Base-by-base conservation (phyloP, 805 yeast species). In the Hanseniaspora meyeri region DNA sequence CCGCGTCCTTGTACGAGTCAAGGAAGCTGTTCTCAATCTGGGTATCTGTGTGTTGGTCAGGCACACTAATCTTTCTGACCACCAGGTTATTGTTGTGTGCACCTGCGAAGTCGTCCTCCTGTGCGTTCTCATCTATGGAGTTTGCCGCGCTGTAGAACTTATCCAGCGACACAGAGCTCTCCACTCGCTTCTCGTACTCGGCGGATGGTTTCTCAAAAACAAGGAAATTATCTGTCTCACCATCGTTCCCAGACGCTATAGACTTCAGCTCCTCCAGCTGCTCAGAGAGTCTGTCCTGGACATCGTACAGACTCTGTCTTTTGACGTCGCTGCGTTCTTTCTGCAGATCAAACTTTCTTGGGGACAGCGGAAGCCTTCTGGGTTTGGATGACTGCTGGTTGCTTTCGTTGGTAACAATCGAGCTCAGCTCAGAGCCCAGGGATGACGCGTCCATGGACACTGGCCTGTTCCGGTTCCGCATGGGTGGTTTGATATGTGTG, bases 71-170 rank as follows among this genome's bases (percentile, higher is more conserved):
- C 7, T 31, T 46, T 10, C 34, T 46, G 16, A 43, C 19, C 4
- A 19, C 9, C 14, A n/a, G n/a, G n/a, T n/a, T n/a, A n/a, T n/a
- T n/a, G n/a, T n/a, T n/a, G n/a, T n/a, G n/a, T n/a, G n/a, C n/a
- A n/a, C 27, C 17, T 12, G 14, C 4, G 14, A 42, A 12, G 16
- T 42, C 31, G 12, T 5, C 31, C 16, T 5, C 11, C 17, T 27
- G 6, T 8, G 11, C 4, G 7, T 31, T 10, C 4, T 46, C 49
- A 8, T 46, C 49, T 4, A 46, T 19, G 17, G 49, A 16, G n/a
- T 46, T 81, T 50, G 80, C 77, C 43, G 82, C 78, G 61, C 77
- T 79, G 40, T 79, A 65, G 27, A 79, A 67, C 49, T 75, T 73
- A 11, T 81, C 78, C 37, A 80, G 67, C 0, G 83, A 29, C 10